phyloP scores from a whole-genome alignment of 805 yeast species.

The Saccharomycopsis fermentans region DNA sequence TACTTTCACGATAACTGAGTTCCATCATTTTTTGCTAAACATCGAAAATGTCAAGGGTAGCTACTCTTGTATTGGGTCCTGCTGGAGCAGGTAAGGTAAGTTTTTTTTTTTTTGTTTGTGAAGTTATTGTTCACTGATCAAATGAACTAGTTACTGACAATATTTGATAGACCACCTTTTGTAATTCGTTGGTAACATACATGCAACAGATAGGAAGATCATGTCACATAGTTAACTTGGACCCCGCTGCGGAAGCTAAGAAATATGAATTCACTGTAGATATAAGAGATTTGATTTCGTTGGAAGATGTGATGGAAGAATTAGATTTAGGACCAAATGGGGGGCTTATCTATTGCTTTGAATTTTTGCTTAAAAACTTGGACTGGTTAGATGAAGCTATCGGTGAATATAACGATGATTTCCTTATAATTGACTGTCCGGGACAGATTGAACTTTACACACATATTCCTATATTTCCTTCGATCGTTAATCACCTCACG shows the following conservation, averaged over 20 bases:
- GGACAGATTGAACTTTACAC: conserved; percentile 94
- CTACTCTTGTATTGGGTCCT: conserved; percentile 89
- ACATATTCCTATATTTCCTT: conserved; percentile 88
- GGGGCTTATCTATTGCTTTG: conserved; percentile 86
- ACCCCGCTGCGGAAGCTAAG: conserved; percentile 76
- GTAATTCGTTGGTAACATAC: conserved; percentile 76
- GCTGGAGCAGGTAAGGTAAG: conserved; percentile 85
- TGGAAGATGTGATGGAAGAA: conserved; percentile 71
- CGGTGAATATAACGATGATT: conserved; percentile 93
- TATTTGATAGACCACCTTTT: conserved; percentile 56
- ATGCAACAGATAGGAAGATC: conserved; percentile 86
- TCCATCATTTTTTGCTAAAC: no score
- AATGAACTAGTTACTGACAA: not conserved
- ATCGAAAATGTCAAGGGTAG: conserved; percentile 79
- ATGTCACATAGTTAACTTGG: conserved; percentile 90
- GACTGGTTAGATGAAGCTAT: conserved; percentile 98
- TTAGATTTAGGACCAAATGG: conserved; percentile 77
- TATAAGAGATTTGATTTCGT: conserved; percentile 62
- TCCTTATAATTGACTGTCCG: conserved; percentile 89
- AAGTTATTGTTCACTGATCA: not conserved
- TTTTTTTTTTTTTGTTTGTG: not conserved
- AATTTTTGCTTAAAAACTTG: conserved; percentile 74
- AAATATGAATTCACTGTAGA: conserved; percentile 70
- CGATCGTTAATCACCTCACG: conserved; percentile 76
- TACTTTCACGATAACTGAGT: no score